Evolutionary conservation across 306 rosid species (phyloP).

Genomic region (Rosa persica): DNA sequence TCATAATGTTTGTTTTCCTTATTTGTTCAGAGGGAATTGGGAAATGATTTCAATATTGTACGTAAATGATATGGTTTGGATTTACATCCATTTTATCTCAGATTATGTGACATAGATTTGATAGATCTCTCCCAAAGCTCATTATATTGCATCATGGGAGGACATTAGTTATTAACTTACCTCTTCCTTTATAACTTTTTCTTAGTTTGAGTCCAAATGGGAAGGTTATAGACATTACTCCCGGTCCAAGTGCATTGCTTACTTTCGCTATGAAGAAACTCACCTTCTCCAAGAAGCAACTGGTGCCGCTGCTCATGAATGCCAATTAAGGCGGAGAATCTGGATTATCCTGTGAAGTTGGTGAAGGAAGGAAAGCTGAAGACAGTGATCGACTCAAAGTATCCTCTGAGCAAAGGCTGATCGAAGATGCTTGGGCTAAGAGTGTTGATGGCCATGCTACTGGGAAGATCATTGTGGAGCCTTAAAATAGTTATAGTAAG

Average conservation of each 20-base stretch:
- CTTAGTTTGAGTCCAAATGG: conserved; percentile 42
- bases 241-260: conserved; percentile 30
- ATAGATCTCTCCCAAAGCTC: too few species aligned
- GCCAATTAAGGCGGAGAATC: conserved; percentile 46
- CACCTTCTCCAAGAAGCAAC: conserved; percentile 65
- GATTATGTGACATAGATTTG: too few species aligned
- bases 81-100: too few species aligned
- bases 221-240: conserved; percentile 65
- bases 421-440: conserved; percentile 74
- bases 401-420: conserved; percentile 56
- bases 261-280: conserved; percentile 52
- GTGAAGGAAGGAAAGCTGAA: conserved; percentile 71
- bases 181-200: too few species aligned
- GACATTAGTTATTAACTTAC: too few species aligned
- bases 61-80: too few species aligned
- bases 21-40: too few species aligned
- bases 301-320: conserved; percentile 48
- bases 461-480: conserved; percentile 73
- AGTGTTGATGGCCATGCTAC: conserved; percentile 83
- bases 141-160: too few species aligned
- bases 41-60: too few species aligned
- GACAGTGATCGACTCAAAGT: conserved; percentile 62
- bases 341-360: conserved; percentile 56
- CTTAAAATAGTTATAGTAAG: neutral
- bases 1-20: too few species aligned